Percentiles rank a stretch among this genome's conserved stretches.
Evolutionary conservation across 768 basidiomycete genomes (phyloP).

Genomic region (Coprinopsis sp.): DNA sequence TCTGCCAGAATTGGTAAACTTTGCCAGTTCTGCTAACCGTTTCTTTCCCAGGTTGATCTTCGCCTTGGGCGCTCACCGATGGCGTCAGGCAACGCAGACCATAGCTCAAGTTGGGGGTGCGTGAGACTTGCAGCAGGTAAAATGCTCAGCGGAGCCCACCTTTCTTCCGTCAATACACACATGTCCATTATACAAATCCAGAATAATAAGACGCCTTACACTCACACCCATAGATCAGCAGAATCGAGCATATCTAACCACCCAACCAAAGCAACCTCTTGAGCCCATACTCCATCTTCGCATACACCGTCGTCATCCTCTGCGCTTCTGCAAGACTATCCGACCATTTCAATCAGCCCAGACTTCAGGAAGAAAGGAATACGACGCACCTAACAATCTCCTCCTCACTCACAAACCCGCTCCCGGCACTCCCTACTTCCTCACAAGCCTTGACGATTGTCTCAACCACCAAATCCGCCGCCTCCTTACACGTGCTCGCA

Average conservation of each 20-base stretch:
- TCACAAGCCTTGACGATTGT: slow-evolving; percentile 64
- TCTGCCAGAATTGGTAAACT: no score
- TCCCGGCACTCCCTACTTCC: slow-evolving; percentile 48
- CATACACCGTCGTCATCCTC: slow-evolving; percentile 77
- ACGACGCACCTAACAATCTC: slow-evolving; percentile 75
- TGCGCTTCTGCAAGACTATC: slow-evolving; percentile 81
- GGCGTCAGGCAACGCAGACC: no score
- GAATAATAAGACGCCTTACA: no score
- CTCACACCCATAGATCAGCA: background rate
- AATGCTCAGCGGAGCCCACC: no score
- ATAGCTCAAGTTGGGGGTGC: no score
- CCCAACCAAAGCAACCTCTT: slow-evolving; percentile 90
- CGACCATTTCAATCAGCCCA: slow-evolving; percentile 11
- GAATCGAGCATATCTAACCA: slow-evolving; percentile 38
- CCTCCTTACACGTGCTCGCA: slow-evolving; percentile 71
- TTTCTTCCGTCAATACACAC: no score
- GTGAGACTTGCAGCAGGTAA: no score
- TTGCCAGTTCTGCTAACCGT: no score
- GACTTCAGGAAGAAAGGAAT: slow-evolving; percentile 1
- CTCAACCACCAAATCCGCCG: slow-evolving; percentile 70
- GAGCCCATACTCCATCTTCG: slow-evolving; percentile 91
- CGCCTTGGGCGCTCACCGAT: no score
- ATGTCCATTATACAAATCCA: no score
- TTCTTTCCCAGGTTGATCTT: no score
- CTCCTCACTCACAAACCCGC: slow-evolving; percentile 51